Conservation (phyloP, 139 green algal species). For the Dunaliella primolecta region DNA sequence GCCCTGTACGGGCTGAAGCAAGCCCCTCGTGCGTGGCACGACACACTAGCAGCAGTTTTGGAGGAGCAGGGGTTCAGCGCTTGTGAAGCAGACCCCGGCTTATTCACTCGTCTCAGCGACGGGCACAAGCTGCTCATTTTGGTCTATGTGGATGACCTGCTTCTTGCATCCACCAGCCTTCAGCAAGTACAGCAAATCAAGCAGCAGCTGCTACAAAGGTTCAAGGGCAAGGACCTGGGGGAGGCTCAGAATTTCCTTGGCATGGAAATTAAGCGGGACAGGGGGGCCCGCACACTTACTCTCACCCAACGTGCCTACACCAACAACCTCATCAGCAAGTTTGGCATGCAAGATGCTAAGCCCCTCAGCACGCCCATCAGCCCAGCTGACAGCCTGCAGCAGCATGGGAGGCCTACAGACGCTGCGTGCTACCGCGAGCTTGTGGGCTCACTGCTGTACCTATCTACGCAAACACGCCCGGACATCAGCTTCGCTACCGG, state of each 20-base stretch:
- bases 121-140: constrained; percentile 9
- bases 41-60: constrained; percentile 19
- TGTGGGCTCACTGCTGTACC: constrained; percentile 32
- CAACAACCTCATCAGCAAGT: constrained; percentile 16
- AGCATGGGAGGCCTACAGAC: background rate
- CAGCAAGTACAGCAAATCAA: background rate
- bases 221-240: constrained; percentile 2
- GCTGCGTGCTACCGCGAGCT: constrained; percentile 21
- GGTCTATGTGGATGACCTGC: constrained; percentile 34
- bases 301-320: constrained; percentile 14
- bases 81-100: constrained; percentile 23
- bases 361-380: background rate
- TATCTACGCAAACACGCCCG: constrained; percentile 27
- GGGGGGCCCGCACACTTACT: constrained; percentile 13
- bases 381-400: background rate
- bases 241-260: background rate
- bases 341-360: constrained; percentile 12
- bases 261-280: constrained; percentile 6
- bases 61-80: constrained; percentile 23
- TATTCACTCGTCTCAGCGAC: constrained; percentile 18
- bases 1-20: constrained; percentile 52
- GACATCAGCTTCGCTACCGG: constrained; percentile 40
- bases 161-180: background rate
- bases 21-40: constrained; percentile 46
- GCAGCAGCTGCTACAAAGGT: background rate